phyloP scores from a whole-genome alignment of 345 rosid species.

The Bruguiera sexangula region DNA sequence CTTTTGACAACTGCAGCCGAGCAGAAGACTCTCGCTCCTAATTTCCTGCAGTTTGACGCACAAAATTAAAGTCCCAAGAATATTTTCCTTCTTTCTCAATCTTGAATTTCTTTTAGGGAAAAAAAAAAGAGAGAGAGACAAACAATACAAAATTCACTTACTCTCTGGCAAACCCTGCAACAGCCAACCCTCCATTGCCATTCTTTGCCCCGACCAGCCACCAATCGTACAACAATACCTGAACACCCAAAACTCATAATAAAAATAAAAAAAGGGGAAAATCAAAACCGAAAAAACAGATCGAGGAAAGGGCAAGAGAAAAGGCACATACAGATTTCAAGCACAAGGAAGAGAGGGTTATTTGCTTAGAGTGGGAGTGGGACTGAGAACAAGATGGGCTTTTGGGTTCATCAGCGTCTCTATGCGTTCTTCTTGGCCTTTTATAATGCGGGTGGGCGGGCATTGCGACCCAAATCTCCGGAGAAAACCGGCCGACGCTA shows the following conservation, averaged over 20 bases:
- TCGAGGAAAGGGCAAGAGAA: not conserved
- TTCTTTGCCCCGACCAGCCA: slow-evolving; percentile 32
- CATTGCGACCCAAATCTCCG: not conserved
- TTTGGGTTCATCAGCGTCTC: not conserved
- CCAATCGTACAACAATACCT: slow-evolving; percentile 40
- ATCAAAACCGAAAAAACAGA: not conserved
- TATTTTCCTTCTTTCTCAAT: not conserved
- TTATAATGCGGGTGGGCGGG: not conserved
- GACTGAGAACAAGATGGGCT: not conserved
- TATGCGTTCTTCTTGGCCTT: not conserved
- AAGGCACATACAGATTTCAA: slow-evolving; percentile 1
- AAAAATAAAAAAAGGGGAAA: too few relatives aligned
- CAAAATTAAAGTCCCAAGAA: not conserved
- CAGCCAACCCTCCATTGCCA: slow-evolving; percentile 28
- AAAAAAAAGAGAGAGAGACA: not conserved
- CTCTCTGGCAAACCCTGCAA: slow-evolving; percentile 41
- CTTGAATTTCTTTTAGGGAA: not conserved
- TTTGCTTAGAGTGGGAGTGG: not conserved
- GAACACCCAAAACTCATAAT: not conserved
- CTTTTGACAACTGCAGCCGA: slow-evolving; percentile 47
- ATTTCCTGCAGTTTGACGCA: slow-evolving; percentile 5
- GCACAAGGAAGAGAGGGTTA: slow-evolving; percentile 4
- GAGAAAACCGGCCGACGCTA: too few relatives aligned
- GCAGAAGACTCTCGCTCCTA: slow-evolving; percentile 36
- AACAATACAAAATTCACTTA: slow-evolving; percentile 4